These are phyloP conservation scores for Kondoa malvinella DNA, from an alignment of 768 basidiomycete genomes.

Conservation along the genomic window DNA sequence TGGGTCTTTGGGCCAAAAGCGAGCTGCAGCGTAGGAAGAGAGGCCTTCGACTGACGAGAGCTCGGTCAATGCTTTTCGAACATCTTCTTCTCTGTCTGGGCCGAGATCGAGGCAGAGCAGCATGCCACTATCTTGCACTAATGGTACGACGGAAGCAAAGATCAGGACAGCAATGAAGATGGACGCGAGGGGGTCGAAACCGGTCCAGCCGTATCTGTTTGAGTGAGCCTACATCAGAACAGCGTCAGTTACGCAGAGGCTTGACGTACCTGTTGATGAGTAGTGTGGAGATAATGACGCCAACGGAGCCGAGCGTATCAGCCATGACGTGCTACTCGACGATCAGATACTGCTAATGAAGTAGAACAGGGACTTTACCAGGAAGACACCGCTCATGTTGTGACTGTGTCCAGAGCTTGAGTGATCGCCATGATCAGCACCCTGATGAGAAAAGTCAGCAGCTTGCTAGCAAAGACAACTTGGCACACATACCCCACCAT, in stretches of 20 bases:
- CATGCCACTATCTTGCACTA: constrained; percentile 81
- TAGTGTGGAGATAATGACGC: constrained; percentile 90
- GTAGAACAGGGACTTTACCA: constrained; percentile 32
- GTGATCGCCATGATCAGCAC: constrained; percentile 18
- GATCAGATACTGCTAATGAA: background rate
- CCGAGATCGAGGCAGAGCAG: constrained; percentile 73
- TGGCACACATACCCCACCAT: constrained; percentile 8
- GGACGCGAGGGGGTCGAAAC: constrained; percentile 94
- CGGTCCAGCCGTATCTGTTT: constrained; percentile 81
- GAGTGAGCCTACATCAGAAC: background rate
- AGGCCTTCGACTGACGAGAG: constrained; percentile 60
- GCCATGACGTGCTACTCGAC: constrained; percentile 66
- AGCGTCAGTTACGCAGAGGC: background rate
- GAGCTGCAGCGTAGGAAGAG: constrained; percentile 56
- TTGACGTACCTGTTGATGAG: constrained; percentile 46
- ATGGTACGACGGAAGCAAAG: constrained; percentile 82
- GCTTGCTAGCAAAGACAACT: background rate
- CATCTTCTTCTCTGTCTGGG: constrained; percentile 33
- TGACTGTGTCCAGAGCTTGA: constrained; percentile 54
- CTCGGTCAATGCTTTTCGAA: constrained; percentile 40
- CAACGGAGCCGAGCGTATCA: constrained; percentile 89
- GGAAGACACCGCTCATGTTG: constrained; percentile 87
- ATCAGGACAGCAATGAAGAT: constrained; percentile 90
- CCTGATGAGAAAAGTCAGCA: constrained; percentile 4
- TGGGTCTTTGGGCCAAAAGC: constrained; percentile 94